Evolutionary conservation across 2,329 filamentous ascomycete genomes (phyloP).

Genomic region (Penicillium sp.): DNA sequence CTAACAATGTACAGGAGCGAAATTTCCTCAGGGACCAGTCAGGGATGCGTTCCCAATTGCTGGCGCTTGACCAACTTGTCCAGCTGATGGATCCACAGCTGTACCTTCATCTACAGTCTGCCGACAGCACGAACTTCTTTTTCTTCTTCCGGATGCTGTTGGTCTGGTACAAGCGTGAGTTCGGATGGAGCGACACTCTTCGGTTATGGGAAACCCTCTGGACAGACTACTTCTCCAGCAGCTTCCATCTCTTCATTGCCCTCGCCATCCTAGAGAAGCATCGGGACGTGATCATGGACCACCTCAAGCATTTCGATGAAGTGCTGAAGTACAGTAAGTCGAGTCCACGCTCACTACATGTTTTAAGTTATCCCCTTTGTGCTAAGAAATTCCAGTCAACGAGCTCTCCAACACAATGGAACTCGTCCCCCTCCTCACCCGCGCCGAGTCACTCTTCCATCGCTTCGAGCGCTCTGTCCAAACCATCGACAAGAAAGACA

Average conservation of each 20-base stretch:
- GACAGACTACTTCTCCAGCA: conserved; percentile 86
- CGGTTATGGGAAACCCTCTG: conserved; percentile 89
- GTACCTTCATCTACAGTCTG: conserved; percentile 82
- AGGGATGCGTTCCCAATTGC: conserved; percentile 89
- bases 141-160: conserved; percentile 99
- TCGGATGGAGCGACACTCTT: conserved; percentile 82
- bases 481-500: conserved; percentile 85
- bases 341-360: neutral
- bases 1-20: conserved; percentile 57
- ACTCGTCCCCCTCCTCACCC: conserved; percentile 76
- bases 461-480: conserved; percentile 87
- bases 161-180: conserved; percentile 98
- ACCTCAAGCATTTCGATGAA: conserved; percentile 92
- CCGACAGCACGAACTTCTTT: conserved; percentile 98
- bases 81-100: conserved; percentile 95
- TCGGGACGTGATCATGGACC: conserved; percentile 91
- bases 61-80: conserved; percentile 89
- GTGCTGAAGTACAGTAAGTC: conserved; percentile 87
- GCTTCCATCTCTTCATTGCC: conserved; percentile 93
- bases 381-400: conserved; percentile 64
- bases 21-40: conserved; percentile 96
- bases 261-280: conserved; percentile 94
- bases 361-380: neutral
- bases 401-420: conserved; percentile 93
- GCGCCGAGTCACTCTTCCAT: conserved; percentile 83